These are phyloP conservation scores for Xylaria telfairii DNA, from an alignment of 495 filamentous ascomycete species.

Conservation along the genomic window DNA sequence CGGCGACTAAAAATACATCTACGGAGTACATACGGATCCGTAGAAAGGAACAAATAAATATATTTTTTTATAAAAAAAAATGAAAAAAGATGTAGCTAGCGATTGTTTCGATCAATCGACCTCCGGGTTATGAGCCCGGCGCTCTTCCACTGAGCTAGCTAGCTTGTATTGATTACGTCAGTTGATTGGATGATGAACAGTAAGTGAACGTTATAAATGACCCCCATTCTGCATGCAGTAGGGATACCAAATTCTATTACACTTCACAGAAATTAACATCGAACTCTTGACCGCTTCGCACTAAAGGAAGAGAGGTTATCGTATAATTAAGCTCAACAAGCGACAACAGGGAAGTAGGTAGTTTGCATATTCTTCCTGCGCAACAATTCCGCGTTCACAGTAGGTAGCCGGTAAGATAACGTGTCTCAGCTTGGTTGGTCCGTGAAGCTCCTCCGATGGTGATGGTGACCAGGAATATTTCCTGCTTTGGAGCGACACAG, in stretches of 20 bases:
- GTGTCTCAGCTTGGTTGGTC: conserved; percentile 3
- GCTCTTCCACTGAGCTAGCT: conserved; percentile 23
- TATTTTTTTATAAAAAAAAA: too few relatives aligned
- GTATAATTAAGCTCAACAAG: background rate
- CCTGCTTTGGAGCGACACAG: background rate
- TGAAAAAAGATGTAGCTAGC: background rate
- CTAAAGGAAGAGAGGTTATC: background rate
- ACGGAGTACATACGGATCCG: too few relatives aligned
- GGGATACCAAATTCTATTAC: too few relatives aligned
- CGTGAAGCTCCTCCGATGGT: background rate
- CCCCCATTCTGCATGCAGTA: too few relatives aligned
- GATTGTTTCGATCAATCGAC: conserved; percentile 24
- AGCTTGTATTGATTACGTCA: background rate
- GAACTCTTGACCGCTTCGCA: background rate
- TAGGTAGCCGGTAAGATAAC: background rate
- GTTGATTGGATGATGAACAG: background rate
- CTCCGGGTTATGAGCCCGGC: conserved; percentile 23
- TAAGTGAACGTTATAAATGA: too few relatives aligned
- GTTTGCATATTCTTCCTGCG: background rate
- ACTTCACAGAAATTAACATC: background rate
- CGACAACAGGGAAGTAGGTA: background rate
- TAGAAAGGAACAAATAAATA: too few relatives aligned
- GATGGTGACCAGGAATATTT: background rate
- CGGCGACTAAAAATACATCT: too few relatives aligned
- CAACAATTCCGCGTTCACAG: background rate